Evolutionary conservation across 2,329 filamentous ascomycete genomes (phyloP), one percentile per base, ranked within the genome.

Genomic region (Sporothrix inflata): DNA sequence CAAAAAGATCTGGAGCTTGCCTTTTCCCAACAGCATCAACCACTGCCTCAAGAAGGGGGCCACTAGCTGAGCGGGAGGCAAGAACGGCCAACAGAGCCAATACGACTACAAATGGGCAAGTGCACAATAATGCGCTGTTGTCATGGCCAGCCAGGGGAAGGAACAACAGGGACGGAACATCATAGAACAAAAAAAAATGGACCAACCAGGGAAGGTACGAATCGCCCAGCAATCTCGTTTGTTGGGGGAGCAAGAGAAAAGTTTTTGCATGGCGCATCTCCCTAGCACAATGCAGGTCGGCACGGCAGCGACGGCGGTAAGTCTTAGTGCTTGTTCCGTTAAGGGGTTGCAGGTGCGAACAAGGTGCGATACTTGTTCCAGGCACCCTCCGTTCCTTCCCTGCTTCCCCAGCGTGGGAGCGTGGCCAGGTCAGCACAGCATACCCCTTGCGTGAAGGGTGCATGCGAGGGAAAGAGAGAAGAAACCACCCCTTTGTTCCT

Each of bases 191-290:
- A 49, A n/a, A n/a, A 16, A 53, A 38, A 40, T 63, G 69, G 66
- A 34, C 72, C 73, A 75, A 75, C 74, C 69, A 67, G 71, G 68
- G 67, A 71, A 75, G 71, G 71, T 27, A 68, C 74, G 53, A 71
- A 63, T 65, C n/a, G 65, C 71, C 69, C 67, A 74, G 63, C 72
- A 74, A 74, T 51, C 71, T 72, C 53, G 73, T 75, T 75, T 75
- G 74, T 75, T 75, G 74, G 74, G 74, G 71, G 30, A 72, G 49
- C 34, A 30, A 24, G 40, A 68, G 63, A 53, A 71, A 71, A 65
- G 30, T 47, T 45, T 45, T 45, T 60, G 34, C 55, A 34, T 42
- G 60, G 57, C 53, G 34, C 70, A 55, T 38, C 30, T 47, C 40
- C 65, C 24, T 40, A 38, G 27, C 30, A 51, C 65, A 67, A 51